Conservation (phyloP, 257 asterid species). For the Penstemon newberryi region DNA sequence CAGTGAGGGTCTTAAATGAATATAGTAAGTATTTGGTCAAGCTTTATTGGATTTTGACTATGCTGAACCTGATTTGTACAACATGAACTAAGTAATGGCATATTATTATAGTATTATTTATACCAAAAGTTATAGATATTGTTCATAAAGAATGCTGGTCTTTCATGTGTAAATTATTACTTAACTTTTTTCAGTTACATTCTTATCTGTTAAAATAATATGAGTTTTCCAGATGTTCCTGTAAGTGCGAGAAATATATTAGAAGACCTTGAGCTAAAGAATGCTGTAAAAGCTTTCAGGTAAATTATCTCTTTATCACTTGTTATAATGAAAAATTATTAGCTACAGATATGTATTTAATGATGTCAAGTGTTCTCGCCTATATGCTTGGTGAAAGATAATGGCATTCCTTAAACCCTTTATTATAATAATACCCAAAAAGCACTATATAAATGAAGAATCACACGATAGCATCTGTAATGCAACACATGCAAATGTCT, state of each 20-base stretch:
- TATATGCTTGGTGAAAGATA: background rate
- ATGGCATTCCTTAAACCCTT: no score
- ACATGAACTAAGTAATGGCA: background rate
- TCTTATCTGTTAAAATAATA: slow-evolving; percentile 18
- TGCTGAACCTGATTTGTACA: slow-evolving; percentile 1
- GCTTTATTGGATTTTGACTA: slow-evolving; percentile 3
- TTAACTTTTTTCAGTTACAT: slow-evolving; percentile 15
- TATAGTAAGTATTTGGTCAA: slow-evolving; percentile 55
- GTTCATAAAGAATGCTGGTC: slow-evolving; percentile 13
- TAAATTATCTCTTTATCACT: slow-evolving; percentile 22
- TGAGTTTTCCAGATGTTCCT: slow-evolving; percentile 62
- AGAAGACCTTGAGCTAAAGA: slow-evolving; percentile 80
- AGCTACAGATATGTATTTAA: slow-evolving; percentile 1
- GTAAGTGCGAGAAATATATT: slow-evolving; percentile 81
- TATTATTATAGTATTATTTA: background rate
- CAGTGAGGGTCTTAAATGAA: slow-evolving; percentile 81
- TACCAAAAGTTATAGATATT: background rate
- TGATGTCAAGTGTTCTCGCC: background rate
- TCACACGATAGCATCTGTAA: no score
- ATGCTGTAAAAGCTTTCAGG: slow-evolving; percentile 84
- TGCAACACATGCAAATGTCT: no score
- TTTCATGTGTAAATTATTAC: slow-evolving; percentile 16
- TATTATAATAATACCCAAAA: no score
- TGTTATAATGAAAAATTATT: background rate
- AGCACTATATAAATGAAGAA: no score